These are phyloP conservation scores for Gloeopeniophorella convolvens DNA, from an alignment of 768 basidiomycete genomes.

Conservation along the genomic window DNA sequence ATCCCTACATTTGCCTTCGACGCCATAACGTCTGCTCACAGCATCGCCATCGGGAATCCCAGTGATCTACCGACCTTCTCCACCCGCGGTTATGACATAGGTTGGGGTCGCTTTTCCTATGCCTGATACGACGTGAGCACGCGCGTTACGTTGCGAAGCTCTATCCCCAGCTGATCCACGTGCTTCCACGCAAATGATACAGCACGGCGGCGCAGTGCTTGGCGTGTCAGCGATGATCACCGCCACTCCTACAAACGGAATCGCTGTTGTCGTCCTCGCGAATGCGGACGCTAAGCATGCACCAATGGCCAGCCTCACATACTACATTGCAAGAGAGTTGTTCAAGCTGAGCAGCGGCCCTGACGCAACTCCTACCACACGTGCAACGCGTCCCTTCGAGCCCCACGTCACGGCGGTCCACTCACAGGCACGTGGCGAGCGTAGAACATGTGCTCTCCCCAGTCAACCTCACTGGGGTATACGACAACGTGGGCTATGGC, in stretches of 20 bases:
- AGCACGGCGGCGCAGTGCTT: not conserved
- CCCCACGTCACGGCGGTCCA: too few species aligned
- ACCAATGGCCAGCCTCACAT: not conserved
- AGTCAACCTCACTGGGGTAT: not conserved
- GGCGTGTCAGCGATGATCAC: not conserved
- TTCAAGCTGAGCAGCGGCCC: not conserved
- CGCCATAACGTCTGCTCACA: constrained; percentile 29
- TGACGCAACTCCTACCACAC: not conserved
- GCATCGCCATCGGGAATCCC: constrained; percentile 20
- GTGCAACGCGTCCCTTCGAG: not conserved
- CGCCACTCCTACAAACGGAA: not conserved
- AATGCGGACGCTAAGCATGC: constrained; percentile 6
- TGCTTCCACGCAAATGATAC: not conserved
- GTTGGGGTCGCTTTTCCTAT: constrained; percentile 35
- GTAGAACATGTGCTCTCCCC: not conserved
- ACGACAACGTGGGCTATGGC: not conserved
- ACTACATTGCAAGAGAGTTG: not conserved
- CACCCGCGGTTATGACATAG: constrained; percentile 35
- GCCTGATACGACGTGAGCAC: constrained; percentile 36
- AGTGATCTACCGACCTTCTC: constrained; percentile 20
- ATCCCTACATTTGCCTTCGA: constrained; percentile 29
- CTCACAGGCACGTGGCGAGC: not conserved
- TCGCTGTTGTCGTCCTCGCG: constrained; percentile 4
- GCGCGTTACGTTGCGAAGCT: too few species aligned
- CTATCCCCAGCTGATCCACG: too few species aligned